Evolutionary conservation across 768 basidiomycete species (phyloP).

Genomic region (Psilocybe azurescens): DNA sequence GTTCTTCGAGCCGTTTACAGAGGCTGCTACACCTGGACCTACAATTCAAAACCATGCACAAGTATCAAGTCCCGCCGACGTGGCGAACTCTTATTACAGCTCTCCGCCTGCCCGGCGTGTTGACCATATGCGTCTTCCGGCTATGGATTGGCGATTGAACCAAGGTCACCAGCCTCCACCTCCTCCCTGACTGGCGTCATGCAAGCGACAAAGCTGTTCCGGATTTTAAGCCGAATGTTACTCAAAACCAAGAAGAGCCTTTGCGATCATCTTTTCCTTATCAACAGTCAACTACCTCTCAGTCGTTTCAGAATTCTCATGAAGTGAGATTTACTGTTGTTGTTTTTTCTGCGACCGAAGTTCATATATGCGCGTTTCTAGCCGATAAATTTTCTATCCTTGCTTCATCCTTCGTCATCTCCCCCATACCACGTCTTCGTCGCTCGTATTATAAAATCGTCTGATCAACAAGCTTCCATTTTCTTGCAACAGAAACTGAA

Average conservation of each 20-base stretch:
- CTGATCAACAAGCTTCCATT: slow-evolving; percentile 90
- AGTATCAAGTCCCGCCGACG: slow-evolving; percentile 26
- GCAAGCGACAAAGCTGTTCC: slow-evolving; percentile 36
- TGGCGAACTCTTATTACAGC: slow-evolving; percentile 34
- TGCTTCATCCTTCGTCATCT: slow-evolving; percentile 84
- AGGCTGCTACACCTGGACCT: slow-evolving; percentile 43
- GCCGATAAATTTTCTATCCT: slow-evolving; percentile 90
- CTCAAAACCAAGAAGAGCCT: slow-evolving; percentile 31
- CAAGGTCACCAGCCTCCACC: slow-evolving; percentile 32
- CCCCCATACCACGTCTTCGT: slow-evolving; percentile 87
- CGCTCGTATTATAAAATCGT: slow-evolving; percentile 84
- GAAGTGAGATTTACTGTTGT: slow-evolving; percentile 52
- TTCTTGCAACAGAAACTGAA: slow-evolving; percentile 92
- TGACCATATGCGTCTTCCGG: slow-evolving; percentile 30
- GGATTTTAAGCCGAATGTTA: slow-evolving; percentile 32
- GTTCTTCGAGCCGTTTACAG: slow-evolving; percentile 60
- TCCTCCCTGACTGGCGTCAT: slow-evolving; percentile 48
- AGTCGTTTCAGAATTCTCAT: slow-evolving; percentile 35
- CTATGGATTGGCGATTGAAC: slow-evolving; percentile 45
- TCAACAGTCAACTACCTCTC: slow-evolving; percentile 32
- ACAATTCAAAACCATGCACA: slow-evolving; percentile 26
- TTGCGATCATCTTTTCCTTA: slow-evolving; percentile 35
- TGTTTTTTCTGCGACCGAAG: slow-evolving; percentile 19
- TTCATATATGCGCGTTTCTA: slow-evolving; percentile 37
- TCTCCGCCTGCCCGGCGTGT: slow-evolving; percentile 37